Conservation (phyloP, 2,329 filamentous ascomycete genomes). For the Chrysosporium queenslandicum region DNA sequence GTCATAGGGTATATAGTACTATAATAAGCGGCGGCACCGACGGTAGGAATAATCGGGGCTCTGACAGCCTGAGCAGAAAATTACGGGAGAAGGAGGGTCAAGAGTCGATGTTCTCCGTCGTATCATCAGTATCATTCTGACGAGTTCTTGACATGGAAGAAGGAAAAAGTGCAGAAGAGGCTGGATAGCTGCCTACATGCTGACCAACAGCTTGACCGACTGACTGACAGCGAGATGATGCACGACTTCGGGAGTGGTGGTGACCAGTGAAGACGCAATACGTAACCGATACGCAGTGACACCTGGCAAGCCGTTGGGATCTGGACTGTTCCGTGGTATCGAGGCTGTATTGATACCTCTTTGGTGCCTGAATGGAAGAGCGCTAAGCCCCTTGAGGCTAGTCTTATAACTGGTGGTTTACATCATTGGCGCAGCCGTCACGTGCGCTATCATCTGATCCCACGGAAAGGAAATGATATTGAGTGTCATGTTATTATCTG, state of each 20-base stretch:
- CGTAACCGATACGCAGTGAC: constrained; percentile 2
- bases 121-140: constrained; percentile 3
- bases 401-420: not conserved
- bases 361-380: not conserved
- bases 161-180: not conserved
- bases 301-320: constrained; percentile 2
- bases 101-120: not conserved
- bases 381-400: not conserved
- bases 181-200: not conserved
- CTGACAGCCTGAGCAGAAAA: not conserved
- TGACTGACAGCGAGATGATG: not conserved
- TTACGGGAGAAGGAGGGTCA: not conserved
- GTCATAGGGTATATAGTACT: not conserved
- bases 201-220: constrained; percentile 1
- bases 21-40: not conserved
- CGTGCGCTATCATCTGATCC: not conserved
- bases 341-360: not conserved
- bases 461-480: not conserved
- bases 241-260: not conserved
- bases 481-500: not conserved
- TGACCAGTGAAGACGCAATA: constrained; percentile 2
- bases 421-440: not conserved
- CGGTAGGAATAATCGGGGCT: not conserved
- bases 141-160: not conserved
- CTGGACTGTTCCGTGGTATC: not conserved